phyloP scores from a whole-genome alignment of 352 stramenopile genomes.

The Nothophytophthora sp. region DNA sequence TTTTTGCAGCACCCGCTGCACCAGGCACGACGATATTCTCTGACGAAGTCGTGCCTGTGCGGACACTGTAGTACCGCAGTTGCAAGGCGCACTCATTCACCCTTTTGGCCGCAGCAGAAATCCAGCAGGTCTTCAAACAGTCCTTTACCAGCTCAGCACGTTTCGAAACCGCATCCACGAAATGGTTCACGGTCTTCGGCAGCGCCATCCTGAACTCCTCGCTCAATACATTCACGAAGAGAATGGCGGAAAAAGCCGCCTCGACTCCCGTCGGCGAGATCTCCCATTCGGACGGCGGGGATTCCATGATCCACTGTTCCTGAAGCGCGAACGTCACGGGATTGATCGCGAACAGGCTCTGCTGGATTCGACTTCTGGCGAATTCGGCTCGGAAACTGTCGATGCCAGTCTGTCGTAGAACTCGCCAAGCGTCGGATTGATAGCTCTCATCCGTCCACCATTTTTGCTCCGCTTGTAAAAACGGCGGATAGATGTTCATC shows the following conservation, averaged over 20 bases:
- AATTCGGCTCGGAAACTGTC: slow-evolving; percentile 43
- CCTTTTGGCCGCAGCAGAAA: slow-evolving; percentile 65
- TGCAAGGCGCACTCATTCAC: slow-evolving; percentile 69
- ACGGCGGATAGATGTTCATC: slow-evolving; percentile 85
- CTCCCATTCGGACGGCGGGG: slow-evolving; percentile 72
- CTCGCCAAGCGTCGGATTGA: slow-evolving; percentile 69
- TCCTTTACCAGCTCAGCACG: slow-evolving; percentile 86
- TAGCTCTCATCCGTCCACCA: slow-evolving; percentile 88
- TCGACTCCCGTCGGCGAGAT: slow-evolving; percentile 36
- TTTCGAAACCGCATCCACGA: slow-evolving; percentile 80
- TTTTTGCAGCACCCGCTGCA: slow-evolving; percentile 14
- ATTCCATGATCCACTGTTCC: slow-evolving; percentile 85
- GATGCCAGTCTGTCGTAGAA: slow-evolving; percentile 83
- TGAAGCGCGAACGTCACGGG: slow-evolving; percentile 87
- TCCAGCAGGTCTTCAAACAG: slow-evolving; percentile 83
- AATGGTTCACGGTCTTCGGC: slow-evolving; percentile 83
- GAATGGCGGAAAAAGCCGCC: slow-evolving; percentile 61
- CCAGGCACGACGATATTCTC: slow-evolving; percentile 21
- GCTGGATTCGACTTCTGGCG: slow-evolving; percentile 41
- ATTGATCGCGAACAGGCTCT: slow-evolving; percentile 73
- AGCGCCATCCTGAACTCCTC: slow-evolving; percentile 64
- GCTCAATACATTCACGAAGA: slow-evolving; percentile 85
- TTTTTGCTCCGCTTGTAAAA: slow-evolving; percentile 77
- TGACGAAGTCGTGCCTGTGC: slow-evolving; percentile 8
- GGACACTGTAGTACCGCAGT: slow-evolving; percentile 26